Evolutionary conservation across 768 basidiomycete species (phyloP).

Genomic region (Inosperma sp.): DNA sequence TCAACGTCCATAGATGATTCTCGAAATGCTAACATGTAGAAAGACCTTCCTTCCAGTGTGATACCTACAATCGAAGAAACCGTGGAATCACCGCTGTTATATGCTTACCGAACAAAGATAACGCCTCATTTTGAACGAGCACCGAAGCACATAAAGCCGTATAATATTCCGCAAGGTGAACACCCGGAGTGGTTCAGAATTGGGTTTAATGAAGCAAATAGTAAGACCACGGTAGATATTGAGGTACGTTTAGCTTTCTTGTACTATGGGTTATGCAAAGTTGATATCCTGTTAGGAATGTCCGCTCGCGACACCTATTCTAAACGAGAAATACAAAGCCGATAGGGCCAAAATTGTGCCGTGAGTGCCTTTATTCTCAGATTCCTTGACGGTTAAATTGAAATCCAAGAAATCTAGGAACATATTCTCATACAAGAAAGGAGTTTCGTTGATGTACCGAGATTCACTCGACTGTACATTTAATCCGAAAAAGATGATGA

Average conservation of each 20-base stretch:
- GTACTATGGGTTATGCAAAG: not conserved
- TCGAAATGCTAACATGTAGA: not conserved
- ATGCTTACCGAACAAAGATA: constrained; percentile 93
- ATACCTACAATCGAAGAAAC: constrained; percentile 71
- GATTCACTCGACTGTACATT: constrained; percentile 56
- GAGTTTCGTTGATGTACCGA: constrained; percentile 85
- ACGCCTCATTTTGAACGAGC: constrained; percentile 94
- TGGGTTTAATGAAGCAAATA: constrained; percentile 83
- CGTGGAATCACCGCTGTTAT: constrained; percentile 83
- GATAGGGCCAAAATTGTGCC: constrained; percentile 64
- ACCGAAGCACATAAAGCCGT: constrained; percentile 36
- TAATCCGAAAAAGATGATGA: constrained; percentile 20
- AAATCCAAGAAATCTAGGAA: constrained; percentile 46
- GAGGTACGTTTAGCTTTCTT: constrained; percentile 50
- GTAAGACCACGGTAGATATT: constrained; percentile 77
- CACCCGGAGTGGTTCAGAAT: constrained; percentile 75
- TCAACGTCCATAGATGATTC: not conserved
- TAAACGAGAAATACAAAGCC: constrained; percentile 62
- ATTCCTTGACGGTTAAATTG: not conserved
- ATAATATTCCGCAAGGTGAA: constrained; percentile 19
- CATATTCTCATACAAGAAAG: constrained; percentile 75
- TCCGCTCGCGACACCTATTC: constrained; percentile 78
- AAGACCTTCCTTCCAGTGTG: constrained; percentile 50
- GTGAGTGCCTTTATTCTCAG: constrained; percentile 37
- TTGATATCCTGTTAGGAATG: constrained; percentile 58